Evolutionary conservation across 1,284 basidiomycete genomes (phyloP).

Genomic region (Sphaerobolus stellatus): DNA sequence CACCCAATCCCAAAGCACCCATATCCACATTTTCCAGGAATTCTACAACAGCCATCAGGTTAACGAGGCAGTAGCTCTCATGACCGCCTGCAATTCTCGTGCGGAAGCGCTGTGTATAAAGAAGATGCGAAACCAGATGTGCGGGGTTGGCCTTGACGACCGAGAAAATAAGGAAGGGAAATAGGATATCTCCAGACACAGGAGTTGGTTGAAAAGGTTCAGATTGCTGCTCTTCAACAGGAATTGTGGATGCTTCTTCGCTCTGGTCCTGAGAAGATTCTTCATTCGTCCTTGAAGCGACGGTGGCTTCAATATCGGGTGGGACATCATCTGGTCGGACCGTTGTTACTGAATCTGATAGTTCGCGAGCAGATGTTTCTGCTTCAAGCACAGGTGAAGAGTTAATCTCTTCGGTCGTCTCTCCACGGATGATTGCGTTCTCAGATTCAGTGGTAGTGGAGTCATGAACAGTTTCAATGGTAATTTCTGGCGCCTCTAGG

Average conservation of each 20-base stretch:
- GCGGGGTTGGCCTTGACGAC: conserved; percentile 89
- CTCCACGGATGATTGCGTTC: neutral
- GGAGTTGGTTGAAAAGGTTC: conserved; percentile 38
- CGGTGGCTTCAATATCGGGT: no score
- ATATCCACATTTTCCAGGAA: conserved; percentile 92
- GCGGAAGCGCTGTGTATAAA: conserved; percentile 86
- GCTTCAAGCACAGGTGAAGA: no score
- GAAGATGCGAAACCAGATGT: conserved; percentile 79
- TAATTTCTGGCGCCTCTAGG: neutral
- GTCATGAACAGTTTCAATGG: conserved; percentile 1
- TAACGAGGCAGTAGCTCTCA: conserved; percentile 89
- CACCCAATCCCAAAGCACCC: conserved; percentile 74
- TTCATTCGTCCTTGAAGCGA: no score
- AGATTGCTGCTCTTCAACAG: no score
- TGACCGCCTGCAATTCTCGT: conserved; percentile 71
- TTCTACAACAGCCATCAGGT: conserved; percentile 90
- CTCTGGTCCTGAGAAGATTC: no score
- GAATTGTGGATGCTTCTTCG: no score
- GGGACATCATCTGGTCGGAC: no score
- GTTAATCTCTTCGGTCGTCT: neutral
- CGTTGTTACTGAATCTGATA: no score
- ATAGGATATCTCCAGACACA: conserved; percentile 75
- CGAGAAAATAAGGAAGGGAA: conserved; percentile 88
- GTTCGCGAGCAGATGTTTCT: no score
- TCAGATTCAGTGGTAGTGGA: neutral